phyloP scores from a whole-genome alignment of 768 basidiomycete species.

The Leccinum arenicola region DNA sequence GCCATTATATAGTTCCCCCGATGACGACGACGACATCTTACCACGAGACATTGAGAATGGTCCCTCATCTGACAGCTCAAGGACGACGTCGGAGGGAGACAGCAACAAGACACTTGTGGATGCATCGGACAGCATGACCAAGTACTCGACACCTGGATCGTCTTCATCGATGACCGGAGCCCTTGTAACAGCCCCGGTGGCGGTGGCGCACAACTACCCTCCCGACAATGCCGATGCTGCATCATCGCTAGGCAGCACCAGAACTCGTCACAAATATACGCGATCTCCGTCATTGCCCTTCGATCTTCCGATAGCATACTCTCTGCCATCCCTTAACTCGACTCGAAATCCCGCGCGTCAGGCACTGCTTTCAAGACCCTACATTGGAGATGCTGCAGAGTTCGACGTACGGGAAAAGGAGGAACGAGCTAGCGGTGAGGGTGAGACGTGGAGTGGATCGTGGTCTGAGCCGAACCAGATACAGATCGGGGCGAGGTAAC shows the following conservation, averaged over 20 bases:
- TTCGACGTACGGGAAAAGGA: slow-evolving; percentile 41
- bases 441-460: slow-evolving; percentile 47
- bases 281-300: slow-evolving; percentile 41
- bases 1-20: slow-evolving; percentile 61
- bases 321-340: slow-evolving; percentile 32
- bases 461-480: slow-evolving; percentile 39
- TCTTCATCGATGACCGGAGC: slow-evolving; percentile 11
- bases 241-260: slow-evolving; percentile 17
- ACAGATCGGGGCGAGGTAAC: slow-evolving; percentile 30
- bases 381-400: slow-evolving; percentile 9
- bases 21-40: slow-evolving; percentile 44
- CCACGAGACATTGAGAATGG: slow-evolving; percentile 48
- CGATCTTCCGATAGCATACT: slow-evolving; percentile 29
- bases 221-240: slow-evolving; percentile 48
- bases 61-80: slow-evolving; percentile 34
- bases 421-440: slow-evolving; percentile 46
- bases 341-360: slow-evolving; percentile 7
- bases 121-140: slow-evolving; percentile 15
- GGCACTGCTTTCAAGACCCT: slow-evolving; percentile 1
- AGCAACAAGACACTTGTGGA: slow-evolving; percentile 17
- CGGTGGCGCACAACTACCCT: slow-evolving; percentile 45
- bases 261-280: slow-evolving; percentile 27
- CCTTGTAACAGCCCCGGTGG: slow-evolving; percentile 3
- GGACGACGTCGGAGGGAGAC: slow-evolving; percentile 30
- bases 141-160: slow-evolving; percentile 10